These are phyloP conservation scores for Clohesyomyces aquaticus DNA, from an alignment of 495 filamentous ascomycete genomes.

Conservation along the genomic window DNA sequence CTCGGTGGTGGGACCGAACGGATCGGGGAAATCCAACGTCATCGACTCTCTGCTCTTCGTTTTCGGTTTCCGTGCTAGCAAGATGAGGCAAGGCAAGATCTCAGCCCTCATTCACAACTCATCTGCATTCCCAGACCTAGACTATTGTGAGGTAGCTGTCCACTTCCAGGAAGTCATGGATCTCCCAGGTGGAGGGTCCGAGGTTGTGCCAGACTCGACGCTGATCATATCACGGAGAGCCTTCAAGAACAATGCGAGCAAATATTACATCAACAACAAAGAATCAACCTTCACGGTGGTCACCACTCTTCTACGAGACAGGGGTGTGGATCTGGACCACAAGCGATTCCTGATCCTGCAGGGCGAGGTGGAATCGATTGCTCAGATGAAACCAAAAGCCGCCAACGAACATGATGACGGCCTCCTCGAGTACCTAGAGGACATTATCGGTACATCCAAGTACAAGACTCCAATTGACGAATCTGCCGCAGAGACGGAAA, in stretches of 20 bases:
- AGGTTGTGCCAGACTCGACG: constrained; percentile 78
- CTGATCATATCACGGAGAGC: constrained; percentile 88
- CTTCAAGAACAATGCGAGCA: constrained; percentile 97
- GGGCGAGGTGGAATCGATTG: constrained; percentile 97
- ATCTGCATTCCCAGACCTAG: constrained; percentile 78
- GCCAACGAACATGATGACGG: constrained; percentile 94
- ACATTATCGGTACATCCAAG: constrained; percentile 97
- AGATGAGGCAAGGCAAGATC: constrained; percentile 99
- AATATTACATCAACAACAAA: constrained; percentile 91
- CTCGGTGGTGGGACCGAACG: constrained; percentile 97
- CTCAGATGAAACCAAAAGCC: constrained; percentile 98
- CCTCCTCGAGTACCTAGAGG: constrained; percentile 93
- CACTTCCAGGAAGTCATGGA: constrained; percentile 95
- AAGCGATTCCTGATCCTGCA: constrained; percentile 98
- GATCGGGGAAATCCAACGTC: constrained; percentile 97
- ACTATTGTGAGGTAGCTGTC: constrained; percentile 92
- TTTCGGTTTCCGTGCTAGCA: constrained; percentile 97
- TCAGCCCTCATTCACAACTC: constrained; percentile 98
- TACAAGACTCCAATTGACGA: constrained; percentile 98
- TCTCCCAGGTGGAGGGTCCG: constrained; percentile 69
- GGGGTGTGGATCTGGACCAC: constrained; percentile 93
- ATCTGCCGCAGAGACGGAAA: constrained; percentile 82
- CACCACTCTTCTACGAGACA: constrained; percentile 81
- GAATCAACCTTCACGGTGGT: constrained; percentile 90
- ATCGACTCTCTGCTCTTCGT: constrained; percentile 98